phyloP scores from a whole-genome alignment of 1,284 basidiomycete species.

The Tilletiaria anomala region DNA sequence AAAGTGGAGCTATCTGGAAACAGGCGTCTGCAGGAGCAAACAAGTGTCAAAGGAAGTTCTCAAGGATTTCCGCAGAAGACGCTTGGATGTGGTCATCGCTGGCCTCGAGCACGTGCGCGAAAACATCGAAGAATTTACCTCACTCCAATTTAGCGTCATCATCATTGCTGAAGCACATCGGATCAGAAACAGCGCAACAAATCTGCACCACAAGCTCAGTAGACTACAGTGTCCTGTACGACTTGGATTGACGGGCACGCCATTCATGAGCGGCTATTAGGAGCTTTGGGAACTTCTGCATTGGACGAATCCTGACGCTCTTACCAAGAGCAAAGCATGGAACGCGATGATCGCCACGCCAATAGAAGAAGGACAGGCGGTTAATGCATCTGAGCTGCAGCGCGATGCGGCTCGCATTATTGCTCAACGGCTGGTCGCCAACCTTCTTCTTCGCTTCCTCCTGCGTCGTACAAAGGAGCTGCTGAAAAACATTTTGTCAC shows the following conservation, averaged over 20 bases:
- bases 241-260: slow-evolving; percentile 66
- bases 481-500: neutral
- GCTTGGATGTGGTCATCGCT: slow-evolving; percentile 47
- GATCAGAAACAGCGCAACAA: slow-evolving; percentile 55
- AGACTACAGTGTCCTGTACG: slow-evolving; percentile 51
- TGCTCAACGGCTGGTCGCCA: too few species aligned
- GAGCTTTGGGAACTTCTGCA: slow-evolving; percentile 56
- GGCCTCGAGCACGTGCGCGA: slow-evolving; percentile 9
- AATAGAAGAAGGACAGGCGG: too few species aligned
- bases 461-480: slow-evolving; percentile 51
- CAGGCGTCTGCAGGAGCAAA: slow-evolving; percentile 6
- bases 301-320: slow-evolving; percentile 16
- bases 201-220: slow-evolving; percentile 53
- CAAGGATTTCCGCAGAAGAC: slow-evolving; percentile 56
- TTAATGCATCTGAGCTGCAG: too few species aligned
- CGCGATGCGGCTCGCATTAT: too few species aligned
- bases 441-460: slow-evolving; percentile 63
- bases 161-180: slow-evolving; percentile 69
- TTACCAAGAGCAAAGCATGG: slow-evolving; percentile 12
- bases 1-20: slow-evolving; percentile 45
- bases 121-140: slow-evolving; percentile 53
- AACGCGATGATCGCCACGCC: too few species aligned
- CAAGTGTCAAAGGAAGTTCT: slow-evolving; percentile 43
- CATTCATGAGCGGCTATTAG: slow-evolving; percentile 67
- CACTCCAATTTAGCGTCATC: slow-evolving; percentile 41